Percentiles rank a stretch among this genome's conserved stretches.
phyloP scores from a whole-genome alignment of 2,329 filamentous ascomycete genomes.

The Clonostachys rosea region DNA sequence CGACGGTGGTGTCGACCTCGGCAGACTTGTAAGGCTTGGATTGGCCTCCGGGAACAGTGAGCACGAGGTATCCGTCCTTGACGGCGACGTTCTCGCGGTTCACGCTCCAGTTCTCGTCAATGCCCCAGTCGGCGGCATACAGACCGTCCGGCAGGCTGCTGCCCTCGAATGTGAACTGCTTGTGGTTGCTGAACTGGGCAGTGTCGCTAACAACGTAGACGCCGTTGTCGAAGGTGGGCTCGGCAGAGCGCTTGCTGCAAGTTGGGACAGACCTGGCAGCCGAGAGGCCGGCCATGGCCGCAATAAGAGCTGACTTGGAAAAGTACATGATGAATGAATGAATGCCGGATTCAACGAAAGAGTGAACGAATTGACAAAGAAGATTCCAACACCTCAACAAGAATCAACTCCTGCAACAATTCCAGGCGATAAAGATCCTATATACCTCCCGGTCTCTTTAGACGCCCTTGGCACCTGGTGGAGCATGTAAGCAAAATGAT shows the following conservation, averaged over 20 bases:
- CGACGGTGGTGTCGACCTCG: conserved; percentile 12
- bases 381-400: too few relatives aligned
- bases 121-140: conserved; percentile 9
- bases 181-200: conserved; percentile 12
- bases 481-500: too few relatives aligned
- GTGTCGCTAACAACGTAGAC: conserved; percentile 13
- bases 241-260: conserved; percentile 9
- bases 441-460: too few relatives aligned
- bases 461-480: too few relatives aligned
- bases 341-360: too few relatives aligned
- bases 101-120: conserved; percentile 3
- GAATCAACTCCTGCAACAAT: too few relatives aligned
- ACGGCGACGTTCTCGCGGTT: conserved; percentile 10
- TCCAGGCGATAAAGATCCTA: too few relatives aligned
- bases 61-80: conserved; percentile 17
- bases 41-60: conserved; percentile 17
- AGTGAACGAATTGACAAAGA: too few relatives aligned
- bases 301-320: too few relatives aligned
- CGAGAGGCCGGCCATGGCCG: not conserved
- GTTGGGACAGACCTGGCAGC: not conserved
- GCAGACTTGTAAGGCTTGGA: conserved; percentile 11
- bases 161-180: conserved; percentile 10
- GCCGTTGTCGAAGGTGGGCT: conserved; percentile 7
- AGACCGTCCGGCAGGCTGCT: conserved; percentile 11
- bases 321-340: too few relatives aligned